Evolutionary conservation across 192 early-diverging fungal genomes (phyloP).

Genomic region (Podila verticillata): DNA sequence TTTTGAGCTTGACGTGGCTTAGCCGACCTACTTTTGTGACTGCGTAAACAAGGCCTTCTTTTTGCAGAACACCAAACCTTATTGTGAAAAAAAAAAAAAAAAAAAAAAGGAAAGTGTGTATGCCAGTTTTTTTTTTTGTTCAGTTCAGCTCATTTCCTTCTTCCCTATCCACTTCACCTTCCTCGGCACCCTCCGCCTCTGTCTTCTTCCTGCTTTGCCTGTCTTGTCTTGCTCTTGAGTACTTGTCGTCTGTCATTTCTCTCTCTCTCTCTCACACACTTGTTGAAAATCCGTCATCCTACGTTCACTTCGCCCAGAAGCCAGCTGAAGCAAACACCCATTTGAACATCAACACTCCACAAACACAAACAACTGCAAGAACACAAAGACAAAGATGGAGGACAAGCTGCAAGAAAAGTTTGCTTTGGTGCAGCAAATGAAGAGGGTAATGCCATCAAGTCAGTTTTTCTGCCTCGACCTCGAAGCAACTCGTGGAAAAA

Average conservation of each 20-base stretch:
- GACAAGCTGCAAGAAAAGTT: constrained; percentile 48
- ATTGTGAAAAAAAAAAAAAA: constrained; percentile 4
- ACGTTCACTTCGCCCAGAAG: neutral
- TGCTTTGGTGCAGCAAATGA: constrained; percentile 47
- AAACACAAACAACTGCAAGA: neutral
- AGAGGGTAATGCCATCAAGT: constrained; percentile 21
- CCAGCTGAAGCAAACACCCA: neutral
- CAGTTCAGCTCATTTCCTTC: neutral
- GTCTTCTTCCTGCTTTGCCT: neutral
- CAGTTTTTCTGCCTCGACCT: too few species aligned
- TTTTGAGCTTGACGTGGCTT: too few species aligned
- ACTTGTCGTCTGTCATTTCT: neutral
- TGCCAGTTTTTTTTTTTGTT: neutral
- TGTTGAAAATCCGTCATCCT: neutral
- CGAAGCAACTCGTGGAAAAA: too few species aligned
- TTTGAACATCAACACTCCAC: neutral
- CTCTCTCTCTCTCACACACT: neutral
- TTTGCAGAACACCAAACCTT: neutral
- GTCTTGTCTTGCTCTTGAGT: neutral
- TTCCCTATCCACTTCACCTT: neutral
- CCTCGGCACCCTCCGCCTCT: neutral
- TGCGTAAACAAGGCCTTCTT: neutral
- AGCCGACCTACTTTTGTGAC: neutral
- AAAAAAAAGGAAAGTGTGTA: neutral
- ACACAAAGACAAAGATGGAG: constrained; percentile 14